Evolutionary conservation across 257 asterid genomes (phyloP), one percentile per base, ranked within the genome.

Genomic region (Lantana camara): DNA sequence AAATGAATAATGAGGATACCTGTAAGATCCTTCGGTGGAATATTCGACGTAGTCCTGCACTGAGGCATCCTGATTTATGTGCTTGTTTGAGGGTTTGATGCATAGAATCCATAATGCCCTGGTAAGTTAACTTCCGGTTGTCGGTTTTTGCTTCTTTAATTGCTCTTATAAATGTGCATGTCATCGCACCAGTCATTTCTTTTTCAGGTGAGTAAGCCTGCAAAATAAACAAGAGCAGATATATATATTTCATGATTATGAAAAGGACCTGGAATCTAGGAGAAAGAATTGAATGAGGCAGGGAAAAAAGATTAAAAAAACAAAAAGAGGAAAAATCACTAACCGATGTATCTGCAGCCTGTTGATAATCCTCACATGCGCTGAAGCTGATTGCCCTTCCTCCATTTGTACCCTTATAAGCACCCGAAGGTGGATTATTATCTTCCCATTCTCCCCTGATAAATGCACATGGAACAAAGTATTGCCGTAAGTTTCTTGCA

Each of bases 331-430:
- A 32, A 29, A 24, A n/a, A 24, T n/a, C 16, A 68, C 68, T 77
- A 58, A 87, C 95, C 32, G 94, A 69, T 56, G 96, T 83, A 63
- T 87, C 94, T 63, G 95, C 84, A 45, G 95, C 95, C 27, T 67
- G 74, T 78, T 87, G 95, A 73, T 85, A 47, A 72, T 90, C 97
- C 68, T 81, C 87, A 61, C 97, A 90, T 12, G 97, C 95, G 57
- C 97, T 85, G 63, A 90, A 63, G 73, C 90, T 66, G 67, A 90
- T 73, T 3, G 91, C 96, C 42, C 15, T 69, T 48, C 97, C 97
- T 60, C 95, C 95, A 10, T 13, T 68, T 5, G 95, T 75, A 30
- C 86, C 85, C 78, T 88, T 85, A 20, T 22, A 48, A 45, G 60
- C 54, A 0, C 81, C 84, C 0, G 85, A 75, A 10, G 83, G 88